Percentiles rank a stretch among this genome's conserved stretches.
Evolutionary conservation across 352 stramenopile genomes (phyloP).

Genomic region (Pythium dissotocum): DNA sequence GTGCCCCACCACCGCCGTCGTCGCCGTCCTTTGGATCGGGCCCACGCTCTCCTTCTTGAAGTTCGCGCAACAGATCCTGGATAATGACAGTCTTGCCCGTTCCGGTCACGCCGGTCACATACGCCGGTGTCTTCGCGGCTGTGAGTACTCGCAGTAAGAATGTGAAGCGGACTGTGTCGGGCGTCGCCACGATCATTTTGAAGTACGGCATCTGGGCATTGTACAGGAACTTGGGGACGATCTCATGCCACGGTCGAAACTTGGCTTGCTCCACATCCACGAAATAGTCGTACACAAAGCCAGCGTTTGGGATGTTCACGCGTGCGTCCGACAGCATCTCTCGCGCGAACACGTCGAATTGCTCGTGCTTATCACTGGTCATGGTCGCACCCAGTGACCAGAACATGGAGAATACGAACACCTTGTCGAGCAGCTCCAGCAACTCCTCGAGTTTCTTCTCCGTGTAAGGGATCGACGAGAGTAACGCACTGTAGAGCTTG

Average conservation of each 20-base stretch:
- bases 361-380: constrained; percentile 47
- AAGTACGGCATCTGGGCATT: constrained; percentile 46
- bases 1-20: constrained; percentile 9
- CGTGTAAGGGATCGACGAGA: constrained; percentile 12
- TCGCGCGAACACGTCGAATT: constrained; percentile 68
- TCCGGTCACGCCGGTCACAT: constrained; percentile 76
- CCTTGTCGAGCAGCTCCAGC: constrained; percentile 34
- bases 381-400: constrained; percentile 82
- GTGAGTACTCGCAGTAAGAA: constrained; percentile 39
- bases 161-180: constrained; percentile 49
- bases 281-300: constrained; percentile 74
- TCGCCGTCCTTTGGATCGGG: constrained; percentile 15
- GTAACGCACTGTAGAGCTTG: constrained; percentile 45
- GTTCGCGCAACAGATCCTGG: constrained; percentile 50
- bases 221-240: constrained; percentile 47
- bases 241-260: constrained; percentile 39
- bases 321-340: constrained; percentile 29
- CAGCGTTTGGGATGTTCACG: constrained; percentile 40
- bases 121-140: constrained; percentile 54
- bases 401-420: constrained; percentile 80
- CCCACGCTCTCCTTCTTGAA: constrained; percentile 26
- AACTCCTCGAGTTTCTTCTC: constrained; percentile 25
- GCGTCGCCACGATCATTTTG: constrained; percentile 58
- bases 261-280: constrained; percentile 40
- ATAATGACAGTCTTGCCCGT: constrained; percentile 81